Conservation (phyloP, 441 rosid genomes). For the Viola pubescens region DNA sequence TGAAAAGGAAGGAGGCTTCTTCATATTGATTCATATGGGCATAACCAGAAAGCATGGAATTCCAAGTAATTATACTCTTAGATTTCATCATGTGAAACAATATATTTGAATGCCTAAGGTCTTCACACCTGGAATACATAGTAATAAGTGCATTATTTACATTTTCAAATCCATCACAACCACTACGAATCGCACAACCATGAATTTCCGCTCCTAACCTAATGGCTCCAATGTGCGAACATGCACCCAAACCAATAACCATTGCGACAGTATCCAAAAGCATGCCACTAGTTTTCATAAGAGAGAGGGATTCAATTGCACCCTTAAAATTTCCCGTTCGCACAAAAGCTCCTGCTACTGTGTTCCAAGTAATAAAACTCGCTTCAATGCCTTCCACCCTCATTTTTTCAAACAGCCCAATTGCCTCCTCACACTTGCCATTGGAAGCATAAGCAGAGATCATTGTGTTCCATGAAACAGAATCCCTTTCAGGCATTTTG, state of each 20-base stretch:
- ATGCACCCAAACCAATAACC: conserved; percentile 64
- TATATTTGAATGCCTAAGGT: conserved; percentile 34
- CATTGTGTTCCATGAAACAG: conserved; percentile 68
- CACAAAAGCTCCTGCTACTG: conserved; percentile 49
- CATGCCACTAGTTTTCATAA: conserved; percentile 31
- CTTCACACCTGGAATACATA: conserved; percentile 62
- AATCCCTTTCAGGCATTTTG: conserved; percentile 54
- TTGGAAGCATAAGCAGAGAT: conserved; percentile 53
- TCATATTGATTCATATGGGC: conserved; percentile 43
- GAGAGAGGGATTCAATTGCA: conserved; percentile 47
- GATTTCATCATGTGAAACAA: conserved; percentile 37
- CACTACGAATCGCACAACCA: conserved; percentile 41
- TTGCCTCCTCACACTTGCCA: conserved; percentile 62
- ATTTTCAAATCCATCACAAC: conserved; percentile 31
- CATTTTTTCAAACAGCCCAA: conserved; percentile 52
- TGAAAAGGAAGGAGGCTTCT: conserved; percentile 52
- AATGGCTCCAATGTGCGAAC: conserved; percentile 46
- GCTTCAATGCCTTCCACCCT: conserved; percentile 28
- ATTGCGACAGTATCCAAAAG: conserved; percentile 55
- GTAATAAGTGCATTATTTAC: conserved; percentile 60
- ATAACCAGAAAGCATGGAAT: conserved; percentile 63
- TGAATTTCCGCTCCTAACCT: conserved; percentile 58
- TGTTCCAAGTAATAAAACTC: conserved; percentile 60
- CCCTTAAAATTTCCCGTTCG: conserved; percentile 38
- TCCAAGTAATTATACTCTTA: conserved; percentile 56